Conservation (phyloP, 306 rosid genomes). For the Fragaria iinumae region DNA sequence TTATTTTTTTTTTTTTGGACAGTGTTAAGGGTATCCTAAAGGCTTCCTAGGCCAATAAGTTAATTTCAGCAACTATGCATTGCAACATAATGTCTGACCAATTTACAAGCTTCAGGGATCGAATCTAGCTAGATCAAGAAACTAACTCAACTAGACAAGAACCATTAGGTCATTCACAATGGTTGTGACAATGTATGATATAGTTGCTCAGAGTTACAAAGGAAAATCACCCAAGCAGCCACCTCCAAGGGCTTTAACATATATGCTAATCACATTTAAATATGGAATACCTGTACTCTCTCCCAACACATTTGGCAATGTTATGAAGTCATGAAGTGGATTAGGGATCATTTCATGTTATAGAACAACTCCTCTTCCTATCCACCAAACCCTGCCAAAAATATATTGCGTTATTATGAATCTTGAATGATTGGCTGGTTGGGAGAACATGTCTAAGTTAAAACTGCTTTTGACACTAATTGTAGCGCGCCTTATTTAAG, state of each 20-base stretch:
- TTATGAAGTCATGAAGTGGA: not conserved
- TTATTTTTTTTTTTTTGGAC: too few relatives aligned
- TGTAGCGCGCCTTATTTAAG: not conserved
- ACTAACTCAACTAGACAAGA: too few relatives aligned
- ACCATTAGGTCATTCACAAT: too few relatives aligned
- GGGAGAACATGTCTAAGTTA: not conserved
- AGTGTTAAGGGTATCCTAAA: too few relatives aligned
- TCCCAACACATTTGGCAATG: conserved; percentile 1
- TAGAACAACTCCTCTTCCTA: not conserved
- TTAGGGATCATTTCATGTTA: not conserved
- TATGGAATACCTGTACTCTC: not conserved
- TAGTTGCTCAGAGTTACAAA: too few relatives aligned
- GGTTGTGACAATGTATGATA: too few relatives aligned
- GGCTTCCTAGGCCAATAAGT: too few relatives aligned
- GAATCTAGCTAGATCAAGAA: too few relatives aligned
- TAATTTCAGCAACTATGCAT: too few relatives aligned
- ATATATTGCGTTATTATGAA: not conserved
- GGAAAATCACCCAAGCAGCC: not conserved
- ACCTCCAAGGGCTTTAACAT: not conserved
- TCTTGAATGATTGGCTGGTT: not conserved
- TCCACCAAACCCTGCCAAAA: not conserved
- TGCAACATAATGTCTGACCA: too few relatives aligned
- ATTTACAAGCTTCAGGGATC: too few relatives aligned
- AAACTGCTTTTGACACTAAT: not conserved
- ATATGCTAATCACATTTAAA: not conserved